Evolutionary conservation across 106 monocot genomes (phyloP).

Genomic region (Dioscorea dumetorum): DNA sequence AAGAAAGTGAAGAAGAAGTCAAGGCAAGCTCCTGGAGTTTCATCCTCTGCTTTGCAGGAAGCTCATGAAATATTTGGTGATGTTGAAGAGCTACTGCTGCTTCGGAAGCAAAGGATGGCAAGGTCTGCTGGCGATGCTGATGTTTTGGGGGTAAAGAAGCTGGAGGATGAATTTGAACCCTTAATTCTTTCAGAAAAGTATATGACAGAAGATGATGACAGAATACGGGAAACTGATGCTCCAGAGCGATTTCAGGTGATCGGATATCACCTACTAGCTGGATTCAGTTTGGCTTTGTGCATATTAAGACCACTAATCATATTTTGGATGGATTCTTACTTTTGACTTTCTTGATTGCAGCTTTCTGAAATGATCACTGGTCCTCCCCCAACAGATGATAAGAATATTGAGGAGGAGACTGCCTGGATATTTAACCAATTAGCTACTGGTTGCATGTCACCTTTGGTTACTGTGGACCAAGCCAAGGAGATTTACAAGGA

Average conservation of each 20-base stretch:
- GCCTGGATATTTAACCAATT: constrained; percentile 79
- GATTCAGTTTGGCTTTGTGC: background rate
- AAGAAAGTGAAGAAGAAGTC: constrained; percentile 65
- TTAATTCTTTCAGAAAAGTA: constrained; percentile 88
- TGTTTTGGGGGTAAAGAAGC: constrained; percentile 43
- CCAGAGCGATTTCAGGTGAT: constrained; percentile 93
- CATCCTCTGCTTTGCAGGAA: constrained; percentile 88
- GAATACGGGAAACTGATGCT: constrained; percentile 73
- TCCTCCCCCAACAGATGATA: constrained; percentile 65
- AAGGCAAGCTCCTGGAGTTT: constrained; percentile 81
- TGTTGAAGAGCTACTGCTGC: constrained; percentile 71
- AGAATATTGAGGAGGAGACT: constrained; percentile 80
- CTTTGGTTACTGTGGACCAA: constrained; percentile 24
- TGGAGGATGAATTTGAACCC: constrained; percentile 97
- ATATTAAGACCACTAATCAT: background rate
- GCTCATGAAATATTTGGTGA: constrained; percentile 99
- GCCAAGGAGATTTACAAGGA: constrained; percentile 54
- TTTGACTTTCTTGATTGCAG: constrained; percentile 21
- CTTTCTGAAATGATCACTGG: constrained; percentile 79
- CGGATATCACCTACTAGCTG: no score
- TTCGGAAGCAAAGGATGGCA: constrained; percentile 56
- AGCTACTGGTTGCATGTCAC: constrained; percentile 16
- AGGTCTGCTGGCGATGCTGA: constrained; percentile 26
- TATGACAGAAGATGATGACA: constrained; percentile 84
- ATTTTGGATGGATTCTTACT: background rate